Evolutionary conservation across 345 rosid species (phyloP).

Genomic region (Adansonia digitata): DNA sequence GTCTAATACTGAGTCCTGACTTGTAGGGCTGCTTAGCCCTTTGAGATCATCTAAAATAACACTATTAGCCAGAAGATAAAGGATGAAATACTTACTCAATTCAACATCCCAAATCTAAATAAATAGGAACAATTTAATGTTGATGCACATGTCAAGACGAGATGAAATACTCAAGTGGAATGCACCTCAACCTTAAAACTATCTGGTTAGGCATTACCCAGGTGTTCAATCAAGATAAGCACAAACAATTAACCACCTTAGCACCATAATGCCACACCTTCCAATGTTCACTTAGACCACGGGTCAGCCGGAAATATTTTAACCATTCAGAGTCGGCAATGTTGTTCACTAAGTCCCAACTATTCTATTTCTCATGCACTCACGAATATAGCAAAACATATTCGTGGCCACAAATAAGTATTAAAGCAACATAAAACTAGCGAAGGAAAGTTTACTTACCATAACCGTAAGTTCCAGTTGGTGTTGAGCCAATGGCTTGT

Average conservation of each 20-base stretch:
- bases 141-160: neutral
- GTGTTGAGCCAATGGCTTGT: slow-evolving; percentile 97
- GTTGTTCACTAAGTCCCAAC: neutral
- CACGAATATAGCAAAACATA: neutral
- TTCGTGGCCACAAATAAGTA: neutral
- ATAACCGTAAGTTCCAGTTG: slow-evolving; percentile 92
- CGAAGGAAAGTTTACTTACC: slow-evolving; percentile 41
- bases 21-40: neutral
- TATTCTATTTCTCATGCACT: slow-evolving; percentile 18
- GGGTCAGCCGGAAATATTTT: neutral
- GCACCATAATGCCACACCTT: neutral
- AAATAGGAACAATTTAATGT: neutral
- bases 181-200: neutral
- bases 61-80: neutral
- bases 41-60: neutral
- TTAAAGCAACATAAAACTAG: slow-evolving; percentile 1
- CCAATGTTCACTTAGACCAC: neutral
- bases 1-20: neutral
- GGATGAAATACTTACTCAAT: neutral
- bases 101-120: neutral
- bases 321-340: neutral
- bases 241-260: neutral
- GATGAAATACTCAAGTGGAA: neutral
- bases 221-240: neutral
- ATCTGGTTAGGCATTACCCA: neutral